Percentiles rank a stretch among this genome's conserved stretches.
phyloP scores from a whole-genome alignment of 2,329 filamentous ascomycete genomes.

The Lachnellula occidentalis region DNA sequence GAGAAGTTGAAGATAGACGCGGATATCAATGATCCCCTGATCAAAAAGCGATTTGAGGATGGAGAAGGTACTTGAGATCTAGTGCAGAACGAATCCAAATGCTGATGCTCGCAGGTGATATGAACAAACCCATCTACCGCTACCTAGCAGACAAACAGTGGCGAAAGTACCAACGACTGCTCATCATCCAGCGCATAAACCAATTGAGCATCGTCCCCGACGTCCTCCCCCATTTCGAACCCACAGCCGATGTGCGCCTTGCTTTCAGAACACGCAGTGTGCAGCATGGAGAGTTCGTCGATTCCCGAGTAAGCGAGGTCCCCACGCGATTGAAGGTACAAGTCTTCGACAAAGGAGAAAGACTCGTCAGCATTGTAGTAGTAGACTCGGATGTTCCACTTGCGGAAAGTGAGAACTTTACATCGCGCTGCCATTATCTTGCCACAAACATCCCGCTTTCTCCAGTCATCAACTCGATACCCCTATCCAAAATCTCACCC shows the following conservation, averaged over 20 bases:
- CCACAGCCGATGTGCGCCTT: constrained; percentile 73
- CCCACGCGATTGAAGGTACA: constrained; percentile 76
- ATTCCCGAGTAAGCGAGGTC: constrained; percentile 66
- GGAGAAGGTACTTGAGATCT: constrained; percentile 62
- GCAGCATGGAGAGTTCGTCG: constrained; percentile 71
- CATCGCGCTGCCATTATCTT: constrained; percentile 80
- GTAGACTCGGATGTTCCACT: constrained; percentile 89
- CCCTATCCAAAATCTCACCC: constrained; percentile 57
- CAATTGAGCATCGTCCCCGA: constrained; percentile 89
- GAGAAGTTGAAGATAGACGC: constrained; percentile 81
- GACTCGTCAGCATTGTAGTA: constrained; percentile 77
- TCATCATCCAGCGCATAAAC: constrained; percentile 78
- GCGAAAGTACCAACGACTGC: constrained; percentile 72
- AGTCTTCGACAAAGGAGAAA: constrained; percentile 74
- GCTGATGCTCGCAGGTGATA: constrained; percentile 60
- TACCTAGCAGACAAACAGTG: constrained; percentile 83
- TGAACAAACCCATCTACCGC: constrained; percentile 95
- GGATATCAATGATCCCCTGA: constrained; percentile 89
- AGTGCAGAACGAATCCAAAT: not conserved
- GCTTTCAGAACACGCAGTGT: constrained; percentile 69
- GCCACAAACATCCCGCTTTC: constrained; percentile 67
- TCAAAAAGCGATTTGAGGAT: constrained; percentile 93
- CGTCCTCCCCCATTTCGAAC: constrained; percentile 73
- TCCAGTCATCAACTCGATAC: constrained; percentile 54
- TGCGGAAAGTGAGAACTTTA: constrained; percentile 67